Conservation (phyloP, 257 asterid genomes). For the Gynochthodes officinalis region DNA sequence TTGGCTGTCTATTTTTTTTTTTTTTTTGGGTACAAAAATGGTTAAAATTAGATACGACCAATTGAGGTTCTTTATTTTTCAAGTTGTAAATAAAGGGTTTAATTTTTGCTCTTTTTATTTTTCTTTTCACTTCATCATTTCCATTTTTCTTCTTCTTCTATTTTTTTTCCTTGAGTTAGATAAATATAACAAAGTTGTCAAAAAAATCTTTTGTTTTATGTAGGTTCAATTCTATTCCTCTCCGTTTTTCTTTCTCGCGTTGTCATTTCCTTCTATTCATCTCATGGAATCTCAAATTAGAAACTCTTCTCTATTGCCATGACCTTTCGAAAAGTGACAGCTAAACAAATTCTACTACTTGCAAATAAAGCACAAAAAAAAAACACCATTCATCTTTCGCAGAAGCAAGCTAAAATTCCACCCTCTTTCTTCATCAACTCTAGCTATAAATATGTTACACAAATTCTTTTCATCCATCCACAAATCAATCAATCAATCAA, state of each 20-base stretch:
- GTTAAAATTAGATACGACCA: too few species aligned
- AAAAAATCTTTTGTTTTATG: too few species aligned
- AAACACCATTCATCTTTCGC: conserved; percentile 17
- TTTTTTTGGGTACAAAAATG: too few species aligned
- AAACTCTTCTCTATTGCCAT: not conserved
- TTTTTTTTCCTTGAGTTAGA: too few species aligned
- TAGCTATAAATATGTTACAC: not conserved
- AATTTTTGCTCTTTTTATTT: too few species aligned
- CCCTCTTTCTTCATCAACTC: not conserved
- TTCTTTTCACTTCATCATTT: too few species aligned
- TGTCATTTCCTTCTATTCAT: not conserved
- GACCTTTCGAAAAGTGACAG: conserved; percentile 21
- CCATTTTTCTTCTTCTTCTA: too few species aligned
- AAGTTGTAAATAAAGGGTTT: too few species aligned
- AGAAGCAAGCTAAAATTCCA: conserved; percentile 40
- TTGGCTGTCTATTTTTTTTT: too few species aligned
- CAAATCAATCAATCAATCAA: not conserved
- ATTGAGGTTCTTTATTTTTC: too few species aligned
- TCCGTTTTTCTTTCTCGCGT: not conserved
- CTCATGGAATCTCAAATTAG: not conserved
- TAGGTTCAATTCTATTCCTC: too few species aligned
- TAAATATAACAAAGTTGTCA: too few species aligned
- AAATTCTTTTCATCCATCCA: not conserved
- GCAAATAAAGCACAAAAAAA: conserved; percentile 11
- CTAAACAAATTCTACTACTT: conserved; percentile 19